Base-by-base conservation (phyloP, 192 early-diverging fungal species). In the Piromyces finnis region DNA sequence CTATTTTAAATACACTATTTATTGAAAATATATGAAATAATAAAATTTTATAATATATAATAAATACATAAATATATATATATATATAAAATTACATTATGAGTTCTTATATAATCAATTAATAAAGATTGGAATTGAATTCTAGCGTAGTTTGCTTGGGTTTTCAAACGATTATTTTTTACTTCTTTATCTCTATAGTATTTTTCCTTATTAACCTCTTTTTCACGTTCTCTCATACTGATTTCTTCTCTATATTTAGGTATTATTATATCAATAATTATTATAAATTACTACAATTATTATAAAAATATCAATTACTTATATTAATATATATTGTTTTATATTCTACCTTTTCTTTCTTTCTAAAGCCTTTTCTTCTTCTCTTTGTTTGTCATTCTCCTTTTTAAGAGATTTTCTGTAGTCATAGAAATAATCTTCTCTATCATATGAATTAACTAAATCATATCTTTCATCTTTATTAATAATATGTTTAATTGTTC, bases 391-490 rank as follows among this genome's bases (percentile, higher is more conserved):
- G 86, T 84, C 13, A 84, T 81, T 27, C 85, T 84, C 11, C 77
- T 84, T 85, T 78, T 6, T 78, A 5, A 39, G 26, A 11, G 29
- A 18, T 14, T 84, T 85, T 32, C 89, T 82, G 80, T 90, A 94
- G 68, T 92, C 88, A 37, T 91, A 83, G 80, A 94, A 94, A 77
- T 92, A 78, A 36, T 89, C 89, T 83, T 94, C 93, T 17, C 93
- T 85, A 68, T 90, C 84, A 17, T 79, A 85, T n/a, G 89, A 90
- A 30, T 86, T 87, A 29, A 94, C 84, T 7, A 89, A 93, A 28
- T 87, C 84, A 81, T 92, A 94, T 16, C 92, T 84, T 37, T 84
- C 81, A 80, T 94, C 92, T 1, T 87, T 79, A 77, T 94, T 89
- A 79, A 94, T 88, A n/a, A 89, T 78, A 18, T 83, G 84, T 82